Percentiles rank a stretch among this genome's conserved stretches.
phyloP scores from a whole-genome alignment of 805 yeast species.

The Candida broadrunensis region DNA sequence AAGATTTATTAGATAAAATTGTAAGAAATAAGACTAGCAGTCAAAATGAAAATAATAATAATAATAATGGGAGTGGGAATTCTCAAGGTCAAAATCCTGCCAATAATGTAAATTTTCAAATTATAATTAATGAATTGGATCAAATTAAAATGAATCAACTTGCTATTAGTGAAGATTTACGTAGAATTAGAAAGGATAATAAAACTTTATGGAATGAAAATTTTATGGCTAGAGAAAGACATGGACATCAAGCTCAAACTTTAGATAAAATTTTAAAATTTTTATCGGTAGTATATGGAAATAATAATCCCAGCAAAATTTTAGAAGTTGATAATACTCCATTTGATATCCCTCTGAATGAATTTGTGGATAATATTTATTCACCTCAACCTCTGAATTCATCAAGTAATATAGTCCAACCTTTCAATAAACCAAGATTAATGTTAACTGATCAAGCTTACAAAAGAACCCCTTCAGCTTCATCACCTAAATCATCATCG shows the following conservation, averaged over 20 bases:
- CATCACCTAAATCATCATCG: not conserved
- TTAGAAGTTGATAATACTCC: conserved; percentile 28
- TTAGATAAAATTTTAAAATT: conserved; percentile 84
- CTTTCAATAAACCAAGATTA: conserved; percentile 28
- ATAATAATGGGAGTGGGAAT: conserved; percentile 5
- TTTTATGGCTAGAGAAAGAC: conserved; percentile 76
- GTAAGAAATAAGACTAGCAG: conserved; percentile 61
- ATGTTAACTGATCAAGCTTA: conserved; percentile 41
- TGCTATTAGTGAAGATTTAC: conserved; percentile 78
- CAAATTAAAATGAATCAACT: conserved; percentile 73
- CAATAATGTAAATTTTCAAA: conserved; percentile 41
- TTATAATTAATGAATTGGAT: conserved; percentile 70
- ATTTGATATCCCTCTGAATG: conserved; percentile 5
- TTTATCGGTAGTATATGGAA: conserved; percentile 77
- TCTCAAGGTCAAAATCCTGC: too few relatives aligned
- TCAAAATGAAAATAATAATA: conserved; percentile 18
- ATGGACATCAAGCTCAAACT: conserved; percentile 82
- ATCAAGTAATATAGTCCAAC: not conserved
- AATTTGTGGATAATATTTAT: conserved; percentile 4
- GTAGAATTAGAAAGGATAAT: conserved; percentile 82
- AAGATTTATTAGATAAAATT: conserved; percentile 81
- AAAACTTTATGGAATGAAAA: conserved; percentile 91
- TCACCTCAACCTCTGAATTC: conserved; percentile 3
- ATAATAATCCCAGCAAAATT: conserved; percentile 46
- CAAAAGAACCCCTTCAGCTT: conserved; percentile 3